Conservation (phyloP, 805 yeast species). For the Pichia eremophila region DNA sequence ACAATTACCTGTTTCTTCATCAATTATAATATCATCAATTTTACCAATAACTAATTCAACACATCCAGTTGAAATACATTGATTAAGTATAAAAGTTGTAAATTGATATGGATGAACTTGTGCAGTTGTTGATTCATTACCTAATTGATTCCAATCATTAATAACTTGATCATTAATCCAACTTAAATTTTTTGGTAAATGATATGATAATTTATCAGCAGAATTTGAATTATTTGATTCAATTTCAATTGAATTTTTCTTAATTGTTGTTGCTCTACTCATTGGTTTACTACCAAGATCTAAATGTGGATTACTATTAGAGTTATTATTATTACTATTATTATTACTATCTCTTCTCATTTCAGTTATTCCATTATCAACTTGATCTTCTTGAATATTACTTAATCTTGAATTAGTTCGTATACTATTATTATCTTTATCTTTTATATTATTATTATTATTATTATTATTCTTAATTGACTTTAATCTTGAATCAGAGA, state of each 20-base stretch:
- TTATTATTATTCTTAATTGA: constrained; percentile 2
- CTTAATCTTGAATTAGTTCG: background rate
- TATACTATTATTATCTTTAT: background rate
- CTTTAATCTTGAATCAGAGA: constrained; percentile 23
- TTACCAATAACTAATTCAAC: constrained; percentile 83
- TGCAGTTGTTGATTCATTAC: constrained; percentile 83
- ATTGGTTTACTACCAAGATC: constrained; percentile 15
- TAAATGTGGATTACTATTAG: background rate
- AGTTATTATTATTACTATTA: background rate
- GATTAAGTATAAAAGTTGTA: constrained; percentile 71
- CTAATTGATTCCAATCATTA: constrained; percentile 67
- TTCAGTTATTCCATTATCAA: background rate
- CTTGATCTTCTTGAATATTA: background rate
- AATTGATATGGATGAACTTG: constrained; percentile 95
- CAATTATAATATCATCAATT: constrained; percentile 57
- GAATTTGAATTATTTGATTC: constrained; percentile 15
- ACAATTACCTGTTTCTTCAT: constrained; percentile 57
- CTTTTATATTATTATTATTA: background rate
- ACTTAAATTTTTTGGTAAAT: constrained; percentile 54
- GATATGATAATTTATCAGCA: constrained; percentile 10
- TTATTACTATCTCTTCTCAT: background rate
- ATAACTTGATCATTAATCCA: constrained; percentile 69
- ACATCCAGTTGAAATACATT: constrained; percentile 73
- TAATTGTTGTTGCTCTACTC: constrained; percentile 24
- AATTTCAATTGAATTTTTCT: constrained; percentile 28